A percentile compares a stretch with the other conserved stretches of the same genome.
These are phyloP conservation scores for Simmondsia chinensis DNA, from an alignment of 148 eudicot genomes.

Conservation along the genomic window DNA sequence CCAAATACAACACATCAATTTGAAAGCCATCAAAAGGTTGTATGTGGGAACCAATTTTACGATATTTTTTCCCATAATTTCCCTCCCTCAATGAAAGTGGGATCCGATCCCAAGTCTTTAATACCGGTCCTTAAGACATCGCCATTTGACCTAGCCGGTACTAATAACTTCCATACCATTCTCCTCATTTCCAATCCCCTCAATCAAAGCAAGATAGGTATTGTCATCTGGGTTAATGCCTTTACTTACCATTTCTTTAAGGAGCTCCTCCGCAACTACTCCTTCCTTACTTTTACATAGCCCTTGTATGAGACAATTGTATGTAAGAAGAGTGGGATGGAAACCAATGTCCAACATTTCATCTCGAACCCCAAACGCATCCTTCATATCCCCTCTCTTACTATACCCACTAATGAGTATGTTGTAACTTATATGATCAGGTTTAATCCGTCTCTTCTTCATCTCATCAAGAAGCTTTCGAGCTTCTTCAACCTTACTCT, in stretches of 20 bases:
- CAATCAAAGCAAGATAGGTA: slow-evolving; percentile 48
- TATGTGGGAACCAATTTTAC: no score
- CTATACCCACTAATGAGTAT: slow-evolving; percentile 77
- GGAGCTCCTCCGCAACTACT: slow-evolving; percentile 43
- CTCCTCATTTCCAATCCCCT: slow-evolving; percentile 36
- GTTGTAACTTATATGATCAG: slow-evolving; percentile 59
- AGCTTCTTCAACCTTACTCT: slow-evolving; percentile 70
- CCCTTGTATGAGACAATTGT: slow-evolving; percentile 74
- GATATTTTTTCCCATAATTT: no score
- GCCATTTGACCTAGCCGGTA: no score
- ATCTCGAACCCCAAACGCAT: slow-evolving; percentile 58
- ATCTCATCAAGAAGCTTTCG: slow-evolving; percentile 46
- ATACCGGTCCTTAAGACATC: no score
- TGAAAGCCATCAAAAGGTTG: no score
- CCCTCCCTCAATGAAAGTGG: no score
- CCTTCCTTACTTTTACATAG: slow-evolving; percentile 57
- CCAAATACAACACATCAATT: no score
- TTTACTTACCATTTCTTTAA: slow-evolving; percentile 53
- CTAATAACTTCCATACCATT: no score
- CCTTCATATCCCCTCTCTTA: slow-evolving; percentile 57
- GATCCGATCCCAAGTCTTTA: no score
- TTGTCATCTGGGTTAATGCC: slow-evolving; percentile 64
- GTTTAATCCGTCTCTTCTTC: slow-evolving; percentile 56
- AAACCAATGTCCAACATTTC: slow-evolving; percentile 61
- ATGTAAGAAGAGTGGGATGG: slow-evolving; percentile 59